Evolutionary conservation across 1,139 yeast species (phyloP), one percentile per base, ranked within the genome.

Genomic region (Lodderomyces beijingensis): DNA sequence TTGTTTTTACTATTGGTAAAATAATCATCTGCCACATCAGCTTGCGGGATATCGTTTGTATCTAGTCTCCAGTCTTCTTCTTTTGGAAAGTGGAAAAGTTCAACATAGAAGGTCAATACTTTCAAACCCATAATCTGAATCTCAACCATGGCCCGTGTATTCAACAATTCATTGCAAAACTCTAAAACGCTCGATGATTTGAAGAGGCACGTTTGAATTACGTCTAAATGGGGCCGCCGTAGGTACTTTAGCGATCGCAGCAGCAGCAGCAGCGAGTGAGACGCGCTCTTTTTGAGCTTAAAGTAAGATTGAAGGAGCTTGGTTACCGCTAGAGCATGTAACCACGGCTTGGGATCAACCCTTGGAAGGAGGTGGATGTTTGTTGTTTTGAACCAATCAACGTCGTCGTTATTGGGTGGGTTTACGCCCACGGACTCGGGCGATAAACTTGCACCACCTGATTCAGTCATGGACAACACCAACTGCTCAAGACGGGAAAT

Each of bases 321-420:
- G 2, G 57, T 32, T 5, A 60, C 27, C 0, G 72, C 74, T 5
- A 46, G 32, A 6, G 47, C 37, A 12, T 57, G 36, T 7, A 66
- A 46, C 74, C 74, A 68, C 0, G 63, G 51, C 13, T 47, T 47
- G 27, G 37, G 30, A 9, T 8, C 10, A 14, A 49, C 47, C 8
- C 40, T 37, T 1, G 56, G 43, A 4, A 34, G 37, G 19, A 65
- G 42, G 22, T 45, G 49, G 3, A 63, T 40, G 6, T 57, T 44
- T 7, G 43, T 50, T 6, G 59, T 42, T 14, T 43, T 42, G 35
- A 62, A 65, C 69, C 70, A 60, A 6, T 49, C 39, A 6, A 25
- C 16, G 5, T 44, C 36, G 25, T 9, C 37, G 8, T 23, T 32
- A 21, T 34, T 19, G 13, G 38, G 36, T 7, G 37, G 15, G 3